phyloP scores from a whole-genome alignment of 2,329 filamentous ascomycete genomes.

The Diaporthe sp. region DNA sequence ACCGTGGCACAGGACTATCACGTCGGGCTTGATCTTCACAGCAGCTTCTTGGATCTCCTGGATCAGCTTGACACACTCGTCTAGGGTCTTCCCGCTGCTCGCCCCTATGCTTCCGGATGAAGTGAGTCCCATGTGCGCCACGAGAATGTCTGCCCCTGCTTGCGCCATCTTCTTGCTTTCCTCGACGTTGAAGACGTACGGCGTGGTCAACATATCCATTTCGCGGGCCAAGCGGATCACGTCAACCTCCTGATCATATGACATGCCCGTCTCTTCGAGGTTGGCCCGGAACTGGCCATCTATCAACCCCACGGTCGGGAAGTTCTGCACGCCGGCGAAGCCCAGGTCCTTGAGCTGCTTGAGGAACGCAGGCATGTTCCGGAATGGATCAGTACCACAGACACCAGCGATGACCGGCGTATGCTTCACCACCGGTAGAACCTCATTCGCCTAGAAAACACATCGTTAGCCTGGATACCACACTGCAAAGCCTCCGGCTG shows the following conservation, averaged over 20 bases:
- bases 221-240: slow-evolving; percentile 73
- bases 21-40: slow-evolving; percentile 65
- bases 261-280: slow-evolving; percentile 81
- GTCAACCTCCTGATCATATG: slow-evolving; percentile 75
- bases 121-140: slow-evolving; percentile 79
- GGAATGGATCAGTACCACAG: slow-evolving; percentile 79
- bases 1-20: slow-evolving; percentile 79
- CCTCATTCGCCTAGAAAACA: slow-evolving; percentile 67
- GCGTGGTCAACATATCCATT: slow-evolving; percentile 75
- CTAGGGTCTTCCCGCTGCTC: slow-evolving; percentile 70
- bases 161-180: slow-evolving; percentile 73
- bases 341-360: slow-evolving; percentile 71
- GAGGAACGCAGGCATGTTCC: slow-evolving; percentile 72
- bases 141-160: slow-evolving; percentile 76
- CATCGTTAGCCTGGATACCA: neutral
- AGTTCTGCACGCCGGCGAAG: slow-evolving; percentile 80
- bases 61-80: slow-evolving; percentile 73
- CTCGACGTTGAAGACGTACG: slow-evolving; percentile 76
- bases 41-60: slow-evolving; percentile 76
- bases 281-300: slow-evolving; percentile 77
- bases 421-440: slow-evolving; percentile 73
- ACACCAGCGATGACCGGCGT: slow-evolving; percentile 79
- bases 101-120: slow-evolving; percentile 74
- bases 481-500: neutral
- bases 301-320: slow-evolving; percentile 79